Conservation (phyloP, 2,329 filamentous ascomycete species). For the Periconia sp. region DNA sequence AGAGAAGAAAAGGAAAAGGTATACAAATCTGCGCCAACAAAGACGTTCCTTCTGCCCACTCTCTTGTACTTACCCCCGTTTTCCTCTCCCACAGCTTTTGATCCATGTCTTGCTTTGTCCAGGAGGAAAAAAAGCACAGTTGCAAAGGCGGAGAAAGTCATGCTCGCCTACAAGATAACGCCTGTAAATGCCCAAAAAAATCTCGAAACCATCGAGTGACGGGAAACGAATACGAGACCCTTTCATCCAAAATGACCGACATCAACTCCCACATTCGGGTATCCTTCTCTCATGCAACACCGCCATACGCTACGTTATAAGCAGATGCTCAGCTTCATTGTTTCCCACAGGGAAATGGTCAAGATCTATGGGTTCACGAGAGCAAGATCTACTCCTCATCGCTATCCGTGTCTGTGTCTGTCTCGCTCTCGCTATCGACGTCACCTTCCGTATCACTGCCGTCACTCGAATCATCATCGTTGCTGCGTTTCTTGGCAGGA, state of each 20-base stretch:
- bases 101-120: neutral
- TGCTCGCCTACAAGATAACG: neutral
- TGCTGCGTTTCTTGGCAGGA: constrained; percentile 61
- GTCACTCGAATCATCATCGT: constrained; percentile 62
- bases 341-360: neutral
- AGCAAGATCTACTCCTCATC: constrained; percentile 39
- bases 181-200: neutral
- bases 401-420: constrained; percentile 46
- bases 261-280: neutral
- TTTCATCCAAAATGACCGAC: neutral
- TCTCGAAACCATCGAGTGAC: neutral
- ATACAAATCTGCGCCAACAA: no score
- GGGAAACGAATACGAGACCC: neutral
- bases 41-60: no score
- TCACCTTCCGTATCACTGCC: constrained; percentile 67
- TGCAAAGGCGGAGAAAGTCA: neutral
- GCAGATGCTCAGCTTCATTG: neutral
- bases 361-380: neutral
- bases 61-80: neutral
- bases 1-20: no score
- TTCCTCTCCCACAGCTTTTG: neutral
- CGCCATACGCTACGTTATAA: neutral
- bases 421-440: constrained; percentile 55
- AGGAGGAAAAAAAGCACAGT: neutral
- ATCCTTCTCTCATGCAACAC: neutral